phyloP scores from a whole-genome alignment of 257 asterid genomes.

The Capsicum baccatum region DNA sequence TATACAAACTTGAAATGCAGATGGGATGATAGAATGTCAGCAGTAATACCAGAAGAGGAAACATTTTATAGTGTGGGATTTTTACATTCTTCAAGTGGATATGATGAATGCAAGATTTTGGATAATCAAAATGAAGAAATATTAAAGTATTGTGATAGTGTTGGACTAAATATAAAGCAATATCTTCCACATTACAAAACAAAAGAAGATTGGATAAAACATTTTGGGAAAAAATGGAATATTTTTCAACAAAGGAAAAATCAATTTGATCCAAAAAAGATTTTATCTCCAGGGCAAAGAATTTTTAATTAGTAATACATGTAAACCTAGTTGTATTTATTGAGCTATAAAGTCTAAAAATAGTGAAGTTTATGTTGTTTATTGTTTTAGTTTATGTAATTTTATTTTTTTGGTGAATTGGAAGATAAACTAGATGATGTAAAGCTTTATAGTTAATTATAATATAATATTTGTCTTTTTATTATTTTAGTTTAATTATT shows the following conservation, averaged over 20 bases:
- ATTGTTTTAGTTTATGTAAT: background rate
- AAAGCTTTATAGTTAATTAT: background rate
- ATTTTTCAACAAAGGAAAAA: constrained; percentile 46
- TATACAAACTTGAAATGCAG: background rate
- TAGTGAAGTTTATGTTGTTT: background rate
- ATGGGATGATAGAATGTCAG: constrained; percentile 57
- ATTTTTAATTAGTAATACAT: constrained; percentile 37
- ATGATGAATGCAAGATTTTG: constrained; percentile 31
- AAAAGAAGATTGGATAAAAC: constrained; percentile 53
- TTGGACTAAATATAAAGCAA: constrained; percentile 49
- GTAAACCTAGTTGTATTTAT: background rate
- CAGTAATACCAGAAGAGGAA: constrained; percentile 56
- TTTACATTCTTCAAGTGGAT: constrained; percentile 42
- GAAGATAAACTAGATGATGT: background rate
- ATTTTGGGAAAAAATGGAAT: constrained; percentile 57
- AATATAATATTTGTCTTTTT: background rate
- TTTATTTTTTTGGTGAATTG: background rate
- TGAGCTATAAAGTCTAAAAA: background rate
- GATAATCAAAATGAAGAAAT: constrained; percentile 48
- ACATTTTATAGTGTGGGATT: constrained; percentile 52
- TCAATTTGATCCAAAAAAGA: constrained; percentile 55
- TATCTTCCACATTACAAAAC: constrained; percentile 59
- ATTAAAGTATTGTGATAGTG: constrained; percentile 42
- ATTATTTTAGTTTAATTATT: no score
- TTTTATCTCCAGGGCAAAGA: constrained; percentile 53